Base-by-base conservation (phyloP, 176 grass and related monocot genomes). In the Triticum urartu region DNA sequence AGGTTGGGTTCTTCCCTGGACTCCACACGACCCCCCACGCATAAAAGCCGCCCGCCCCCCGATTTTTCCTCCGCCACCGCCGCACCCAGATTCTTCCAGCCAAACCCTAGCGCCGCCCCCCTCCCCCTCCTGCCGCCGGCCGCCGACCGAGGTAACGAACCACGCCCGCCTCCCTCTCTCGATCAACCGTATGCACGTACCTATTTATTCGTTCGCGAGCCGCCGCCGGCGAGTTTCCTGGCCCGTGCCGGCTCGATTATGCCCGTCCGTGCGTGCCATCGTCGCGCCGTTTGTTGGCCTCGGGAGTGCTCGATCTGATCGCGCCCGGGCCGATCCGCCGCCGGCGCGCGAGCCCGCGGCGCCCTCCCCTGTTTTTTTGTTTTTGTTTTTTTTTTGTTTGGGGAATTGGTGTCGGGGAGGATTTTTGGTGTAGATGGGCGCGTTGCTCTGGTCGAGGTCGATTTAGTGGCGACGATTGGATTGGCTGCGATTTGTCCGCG, bases 31-130 rank as follows among this genome's bases (percentile, higher is more conserved):
- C 28, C 28, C 28, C 28, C 28, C 28, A 30, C 28, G 28, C 22
- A 61, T 61, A 79, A 79, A 79, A 42, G 40, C 38, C 61, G 20
- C 10, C 10, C 9, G 75, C 4, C 75, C n/a, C 11, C 59, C 58
- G 60, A 80, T 64, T 18, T 80, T 42, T 34, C 42, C 34, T 62
- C 33, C 24, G 7, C 33, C 60, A 64, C 13, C 77, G 7, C 24
- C 34, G 39, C 39, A 42, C 24, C 21, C 13, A 7, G 77, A 62
- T 79, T 79, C 38, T 59, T 79, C 18, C 10, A 42, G 9, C 56
- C 56, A 40, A 79, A 79, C 77, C 58, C 77, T 80, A 80, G 78
- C 78, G 59, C 14, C 18, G 48, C 20, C 45, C 15, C 9, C 8
- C 8, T 9, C 40, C 40, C 18, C 35, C n/a, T 40, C 35, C 76